Conservation (phyloP, 2,329 filamentous ascomycete genomes). For the Penicillium sp. region DNA sequence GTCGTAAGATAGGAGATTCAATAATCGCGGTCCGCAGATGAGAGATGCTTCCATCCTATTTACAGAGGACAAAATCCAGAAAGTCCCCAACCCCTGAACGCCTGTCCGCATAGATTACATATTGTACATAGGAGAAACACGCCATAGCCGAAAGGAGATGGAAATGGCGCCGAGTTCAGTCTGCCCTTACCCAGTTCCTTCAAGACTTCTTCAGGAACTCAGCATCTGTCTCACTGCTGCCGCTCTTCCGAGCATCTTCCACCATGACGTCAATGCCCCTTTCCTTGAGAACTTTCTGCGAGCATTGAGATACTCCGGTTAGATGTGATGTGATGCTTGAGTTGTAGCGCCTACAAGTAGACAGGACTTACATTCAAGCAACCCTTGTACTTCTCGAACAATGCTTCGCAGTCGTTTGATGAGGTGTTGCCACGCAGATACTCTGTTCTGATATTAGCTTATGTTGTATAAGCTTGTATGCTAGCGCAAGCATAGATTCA, state of each 20-base stretch:
- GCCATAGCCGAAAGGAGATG: constrained; percentile 6
- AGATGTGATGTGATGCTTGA: background rate
- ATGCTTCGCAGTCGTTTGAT: constrained; percentile 76
- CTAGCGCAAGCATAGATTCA: background rate
- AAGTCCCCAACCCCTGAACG: constrained; percentile 1
- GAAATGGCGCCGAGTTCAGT: background rate
- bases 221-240: constrained; percentile 77
- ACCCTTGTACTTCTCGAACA: constrained; percentile 85
- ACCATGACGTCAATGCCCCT: constrained; percentile 90
- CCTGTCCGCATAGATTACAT: background rate
- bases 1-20: background rate
- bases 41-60: constrained; percentile 7
- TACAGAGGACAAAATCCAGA: background rate
- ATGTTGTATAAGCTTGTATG: background rate
- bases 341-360: background rate
- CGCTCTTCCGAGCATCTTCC: constrained; percentile 79
- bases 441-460: constrained; percentile 52
- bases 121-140: background rate
- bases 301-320: constrained; percentile 1
- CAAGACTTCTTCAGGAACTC: constrained; percentile 54
- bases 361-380: constrained; percentile 68
- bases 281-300: constrained; percentile 76
- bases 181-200: background rate
- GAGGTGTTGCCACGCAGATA: constrained; percentile 82
- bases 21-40: background rate